phyloP scores from a whole-genome alignment of 2,329 filamentous ascomycete species.

The Chaetothyriales sp. region DNA sequence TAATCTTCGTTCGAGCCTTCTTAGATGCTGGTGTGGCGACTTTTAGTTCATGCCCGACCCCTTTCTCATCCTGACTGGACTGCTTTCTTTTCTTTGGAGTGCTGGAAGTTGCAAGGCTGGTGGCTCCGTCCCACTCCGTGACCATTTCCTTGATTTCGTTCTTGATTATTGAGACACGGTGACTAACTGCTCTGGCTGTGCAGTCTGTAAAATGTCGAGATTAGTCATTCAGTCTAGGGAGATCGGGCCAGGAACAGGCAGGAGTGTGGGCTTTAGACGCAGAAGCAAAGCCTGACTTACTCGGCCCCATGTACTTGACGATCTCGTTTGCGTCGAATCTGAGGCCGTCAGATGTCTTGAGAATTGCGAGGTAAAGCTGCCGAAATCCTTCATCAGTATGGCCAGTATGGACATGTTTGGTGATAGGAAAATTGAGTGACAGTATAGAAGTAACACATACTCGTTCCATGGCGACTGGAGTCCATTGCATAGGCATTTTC shows the following conservation, averaged over 20 bases:
- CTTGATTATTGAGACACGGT: conserved; percentile 2
- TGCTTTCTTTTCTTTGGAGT: conserved; percentile 1
- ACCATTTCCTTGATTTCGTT: conserved; percentile 1
- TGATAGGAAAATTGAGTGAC: background rate
- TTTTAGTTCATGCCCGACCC: background rate
- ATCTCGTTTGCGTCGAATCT: background rate
- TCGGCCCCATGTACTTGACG: conserved; percentile 1
- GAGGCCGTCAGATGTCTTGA: background rate
- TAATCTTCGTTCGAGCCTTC: background rate
- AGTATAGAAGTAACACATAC: conserved; percentile 2
- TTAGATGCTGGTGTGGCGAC: background rate
- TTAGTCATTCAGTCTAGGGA: background rate
- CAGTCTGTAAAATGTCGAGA: conserved; percentile 4
- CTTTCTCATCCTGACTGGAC: background rate
- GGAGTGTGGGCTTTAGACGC: background rate
- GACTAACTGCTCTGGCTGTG: conserved; percentile 7
- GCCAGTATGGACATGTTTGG: background rate
- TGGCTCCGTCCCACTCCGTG: background rate
- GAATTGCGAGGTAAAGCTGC: background rate
- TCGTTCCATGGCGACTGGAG: conserved; percentile 6
- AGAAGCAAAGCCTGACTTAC: background rate
- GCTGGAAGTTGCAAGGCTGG: background rate
- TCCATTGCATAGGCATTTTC: conserved; percentile 12
- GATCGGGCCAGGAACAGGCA: background rate
- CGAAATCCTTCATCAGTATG: background rate